Evolutionary conservation across 2,329 filamentous ascomycete genomes (phyloP).

Genomic region (Scorias spongiosa): DNA sequence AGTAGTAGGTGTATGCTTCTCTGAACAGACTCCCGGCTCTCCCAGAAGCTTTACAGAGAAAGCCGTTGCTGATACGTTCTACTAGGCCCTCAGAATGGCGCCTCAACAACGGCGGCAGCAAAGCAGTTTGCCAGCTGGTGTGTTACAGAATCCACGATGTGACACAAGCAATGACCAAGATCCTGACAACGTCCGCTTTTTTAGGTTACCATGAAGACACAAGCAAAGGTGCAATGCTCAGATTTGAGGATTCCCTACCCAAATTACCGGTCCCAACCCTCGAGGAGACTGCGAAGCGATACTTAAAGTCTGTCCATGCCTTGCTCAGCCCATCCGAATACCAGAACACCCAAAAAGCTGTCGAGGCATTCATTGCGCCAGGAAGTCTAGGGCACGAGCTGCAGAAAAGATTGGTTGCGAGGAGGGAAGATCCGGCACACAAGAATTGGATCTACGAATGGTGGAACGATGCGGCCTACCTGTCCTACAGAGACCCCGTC

Average conservation of each 20-base stretch:
- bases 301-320: slow-evolving; percentile 65
- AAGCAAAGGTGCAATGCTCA: slow-evolving; percentile 65
- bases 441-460: slow-evolving; percentile 96
- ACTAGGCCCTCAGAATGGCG: slow-evolving; percentile 12
- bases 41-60: no score
- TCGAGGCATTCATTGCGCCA: slow-evolving; percentile 78
- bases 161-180: not conserved
- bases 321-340: slow-evolving; percentile 55
- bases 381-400: slow-evolving; percentile 68
- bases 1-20: no score
- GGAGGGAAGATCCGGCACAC: slow-evolving; percentile 60
- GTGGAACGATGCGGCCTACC: slow-evolving; percentile 95
- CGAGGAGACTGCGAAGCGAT: slow-evolving; percentile 65
- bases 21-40: no score
- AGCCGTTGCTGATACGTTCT: not conserved
- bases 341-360: slow-evolving; percentile 61
- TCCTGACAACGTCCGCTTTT: not conserved
- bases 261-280: slow-evolving; percentile 65
- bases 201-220: slow-evolving; percentile 66
- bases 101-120: slow-evolving; percentile 17
- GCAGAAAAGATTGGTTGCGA: slow-evolving; percentile 73
- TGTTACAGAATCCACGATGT: slow-evolving; percentile 9
- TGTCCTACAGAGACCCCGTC: slow-evolving; percentile 85
- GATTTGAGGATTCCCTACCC: slow-evolving; percentile 76
- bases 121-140: slow-evolving; percentile 31